Percentiles rank a stretch among this genome's conserved stretches.
Evolutionary conservation across 805 yeast genomes (phyloP).

Genomic region (Candida jianshihensis): DNA sequence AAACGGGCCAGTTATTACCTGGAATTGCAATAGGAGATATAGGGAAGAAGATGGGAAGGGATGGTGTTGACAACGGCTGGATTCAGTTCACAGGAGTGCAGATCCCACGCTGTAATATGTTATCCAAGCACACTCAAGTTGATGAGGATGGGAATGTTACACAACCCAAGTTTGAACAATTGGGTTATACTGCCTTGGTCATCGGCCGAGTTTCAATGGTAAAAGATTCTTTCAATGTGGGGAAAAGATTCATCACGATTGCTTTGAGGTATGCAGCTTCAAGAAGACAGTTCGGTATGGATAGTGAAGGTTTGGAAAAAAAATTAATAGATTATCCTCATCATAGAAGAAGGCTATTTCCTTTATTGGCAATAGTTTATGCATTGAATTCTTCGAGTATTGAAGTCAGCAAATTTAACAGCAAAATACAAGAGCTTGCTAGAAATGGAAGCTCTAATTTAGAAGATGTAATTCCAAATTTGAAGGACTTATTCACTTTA

Average conservation of each 20-base stretch:
- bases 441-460: slow-evolving; percentile 36
- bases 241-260: slow-evolving; percentile 74
- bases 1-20: slow-evolving; percentile 40
- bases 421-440: slow-evolving; percentile 28
- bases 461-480: slow-evolving; percentile 44
- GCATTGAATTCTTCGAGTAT: slow-evolving; percentile 55
- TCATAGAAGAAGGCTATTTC: slow-evolving; percentile 76
- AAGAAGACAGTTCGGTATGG: slow-evolving; percentile 70
- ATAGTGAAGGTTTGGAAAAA: slow-evolving; percentile 31
- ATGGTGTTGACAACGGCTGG: slow-evolving; percentile 96
- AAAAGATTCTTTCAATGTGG: slow-evolving; percentile 71
- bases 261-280: slow-evolving; percentile 87
- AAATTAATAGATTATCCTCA: slow-evolving; percentile 40
- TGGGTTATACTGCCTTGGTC: slow-evolving; percentile 80
- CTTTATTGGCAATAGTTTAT: slow-evolving; percentile 71
- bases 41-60: slow-evolving; percentile 94
- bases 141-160: slow-evolving; percentile 62
- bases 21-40: slow-evolving; percentile 87
- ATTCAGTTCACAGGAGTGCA: slow-evolving; percentile 80
- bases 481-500: slow-evolving; percentile 73
- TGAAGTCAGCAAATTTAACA: slow-evolving; percentile 43
- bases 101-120: slow-evolving; percentile 79
- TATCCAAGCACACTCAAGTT: slow-evolving; percentile 72
- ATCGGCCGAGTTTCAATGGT: slow-evolving; percentile 92
- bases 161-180: slow-evolving; percentile 75